phyloP scores from a whole-genome alignment of 257 asterid genomes.

The Handroanthus guayacan region DNA sequence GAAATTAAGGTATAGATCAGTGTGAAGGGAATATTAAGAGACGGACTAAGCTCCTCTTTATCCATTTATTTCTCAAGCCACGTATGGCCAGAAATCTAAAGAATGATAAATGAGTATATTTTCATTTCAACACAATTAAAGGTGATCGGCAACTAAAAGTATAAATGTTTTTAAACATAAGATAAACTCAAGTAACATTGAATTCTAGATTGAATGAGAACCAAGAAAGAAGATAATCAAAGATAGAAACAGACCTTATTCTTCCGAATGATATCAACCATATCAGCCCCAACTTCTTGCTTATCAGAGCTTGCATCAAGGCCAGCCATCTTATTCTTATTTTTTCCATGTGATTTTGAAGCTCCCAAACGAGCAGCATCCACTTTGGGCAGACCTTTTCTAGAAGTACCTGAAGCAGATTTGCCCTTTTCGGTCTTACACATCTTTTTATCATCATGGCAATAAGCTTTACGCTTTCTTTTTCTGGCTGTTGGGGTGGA shows the following conservation, averaged over 20 bases:
- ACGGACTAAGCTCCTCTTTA: constrained; percentile 1
- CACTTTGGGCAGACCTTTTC: constrained; percentile 42
- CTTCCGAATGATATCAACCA: constrained; percentile 48
- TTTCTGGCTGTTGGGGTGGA: constrained; percentile 48
- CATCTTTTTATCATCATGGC: constrained; percentile 49
- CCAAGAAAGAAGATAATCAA: constrained; percentile 17
- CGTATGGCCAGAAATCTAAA: constrained; percentile 8
- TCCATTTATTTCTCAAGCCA: constrained; percentile 21
- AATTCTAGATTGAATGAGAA: background rate
- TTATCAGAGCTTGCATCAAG: constrained; percentile 44
- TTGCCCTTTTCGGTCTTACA: constrained; percentile 49
- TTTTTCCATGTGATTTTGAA: constrained; percentile 52
- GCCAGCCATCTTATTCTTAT: constrained; percentile 47
- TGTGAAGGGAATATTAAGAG: background rate
- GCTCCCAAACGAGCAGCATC: constrained; percentile 45
- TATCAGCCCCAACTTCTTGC: constrained; percentile 39
- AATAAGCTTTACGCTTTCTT: constrained; percentile 49
- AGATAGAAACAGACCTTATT: constrained; percentile 60
- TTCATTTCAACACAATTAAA: background rate
- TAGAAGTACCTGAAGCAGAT: constrained; percentile 44
- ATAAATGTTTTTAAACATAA: constrained; percentile 19
- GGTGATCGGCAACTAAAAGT: constrained; percentile 14
- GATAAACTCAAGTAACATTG: constrained; percentile 20
- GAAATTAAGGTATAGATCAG: background rate
- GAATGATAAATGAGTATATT: background rate